Conservation (phyloP, 192 early-diverging fungal species). For the Coemansia guatemalensis region DNA sequence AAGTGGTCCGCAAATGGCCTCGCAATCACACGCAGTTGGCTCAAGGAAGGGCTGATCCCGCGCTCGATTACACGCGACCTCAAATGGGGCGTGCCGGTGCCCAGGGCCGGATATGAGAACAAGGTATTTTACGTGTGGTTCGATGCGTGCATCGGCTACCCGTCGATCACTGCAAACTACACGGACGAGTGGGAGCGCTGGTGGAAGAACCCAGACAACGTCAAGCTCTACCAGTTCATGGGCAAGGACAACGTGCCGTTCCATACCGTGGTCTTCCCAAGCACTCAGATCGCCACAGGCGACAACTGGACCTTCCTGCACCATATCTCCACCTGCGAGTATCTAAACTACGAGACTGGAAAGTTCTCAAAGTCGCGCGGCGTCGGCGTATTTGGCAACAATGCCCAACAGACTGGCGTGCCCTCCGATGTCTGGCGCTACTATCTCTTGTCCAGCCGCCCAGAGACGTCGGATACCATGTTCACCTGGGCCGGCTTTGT, state of each 20-base stretch:
- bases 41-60: slow-evolving; percentile 87
- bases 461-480: slow-evolving; percentile 87
- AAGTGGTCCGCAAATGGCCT: slow-evolving; percentile 87
- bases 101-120: slow-evolving; percentile 73
- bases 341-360: slow-evolving; percentile 92
- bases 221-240: slow-evolving; percentile 99
- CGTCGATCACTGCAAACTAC: slow-evolving; percentile 96
- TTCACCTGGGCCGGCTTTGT: slow-evolving; percentile 95
- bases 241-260: slow-evolving; percentile 99
- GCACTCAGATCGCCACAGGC: slow-evolving; percentile 76
- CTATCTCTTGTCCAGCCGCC: slow-evolving; percentile 89
- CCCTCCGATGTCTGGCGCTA: slow-evolving; percentile 96
- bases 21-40: slow-evolving; percentile 88
- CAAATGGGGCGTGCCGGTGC: slow-evolving; percentile 98
- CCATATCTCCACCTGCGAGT: slow-evolving; percentile 93
- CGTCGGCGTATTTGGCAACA: slow-evolving; percentile 97
- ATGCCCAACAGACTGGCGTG: slow-evolving; percentile 86
- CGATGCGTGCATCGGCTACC: slow-evolving; percentile 97
- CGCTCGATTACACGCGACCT: slow-evolving; percentile 98
- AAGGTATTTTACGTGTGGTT: slow-evolving; percentile 99
- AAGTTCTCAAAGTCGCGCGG: slow-evolving; percentile 98
- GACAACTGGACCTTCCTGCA: slow-evolving; percentile 92
- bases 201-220: slow-evolving; percentile 98
- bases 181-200: slow-evolving; percentile 93
- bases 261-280: slow-evolving; percentile 98